Evolutionary conservation across 169 alveolate species (phyloP).

Genomic region (Plasmodium coatneyi): DNA sequence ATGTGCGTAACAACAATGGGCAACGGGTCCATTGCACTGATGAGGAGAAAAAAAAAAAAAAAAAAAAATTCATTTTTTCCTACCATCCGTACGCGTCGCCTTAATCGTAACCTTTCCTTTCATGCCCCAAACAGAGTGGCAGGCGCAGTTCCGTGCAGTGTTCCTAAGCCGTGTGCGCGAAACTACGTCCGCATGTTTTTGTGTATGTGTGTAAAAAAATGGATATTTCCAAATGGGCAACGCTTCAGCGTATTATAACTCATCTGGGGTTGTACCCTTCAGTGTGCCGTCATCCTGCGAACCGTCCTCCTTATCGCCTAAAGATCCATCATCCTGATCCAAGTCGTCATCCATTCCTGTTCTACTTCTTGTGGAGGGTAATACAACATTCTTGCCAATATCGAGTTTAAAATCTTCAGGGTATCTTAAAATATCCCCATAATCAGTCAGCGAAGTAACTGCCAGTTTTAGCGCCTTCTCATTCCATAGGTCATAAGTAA

Average conservation of each 20-base stretch:
- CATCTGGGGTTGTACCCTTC: slow-evolving; percentile 20
- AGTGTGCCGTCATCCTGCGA: not conserved
- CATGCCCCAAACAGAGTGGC: not conserved
- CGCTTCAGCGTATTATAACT: not conserved
- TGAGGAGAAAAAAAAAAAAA: not conserved
- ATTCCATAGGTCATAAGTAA: slow-evolving; percentile 80
- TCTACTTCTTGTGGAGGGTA: slow-evolving; percentile 16
- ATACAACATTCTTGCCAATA: slow-evolving; percentile 69
- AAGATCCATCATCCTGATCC: not conserved
- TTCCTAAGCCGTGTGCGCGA: not conserved
- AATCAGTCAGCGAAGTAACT: slow-evolving; percentile 82
- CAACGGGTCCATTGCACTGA: not conserved
- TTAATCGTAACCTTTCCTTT: not conserved
- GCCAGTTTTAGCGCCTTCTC: slow-evolving; percentile 80
- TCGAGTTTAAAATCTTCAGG: slow-evolving; percentile 83
- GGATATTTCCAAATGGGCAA: not conserved
- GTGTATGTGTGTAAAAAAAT: not conserved
- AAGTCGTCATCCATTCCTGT: slow-evolving; percentile 10
- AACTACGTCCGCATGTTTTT: not conserved
- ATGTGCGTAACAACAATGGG: not conserved
- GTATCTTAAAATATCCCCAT: slow-evolving; percentile 80
- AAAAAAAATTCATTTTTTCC: not conserved
- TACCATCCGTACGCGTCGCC: not conserved
- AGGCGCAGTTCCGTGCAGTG: not conserved
- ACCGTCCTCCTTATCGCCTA: slow-evolving; percentile 20